phyloP scores from a whole-genome alignment of 306 rosid species.

The Astragalus membranaceus region DNA sequence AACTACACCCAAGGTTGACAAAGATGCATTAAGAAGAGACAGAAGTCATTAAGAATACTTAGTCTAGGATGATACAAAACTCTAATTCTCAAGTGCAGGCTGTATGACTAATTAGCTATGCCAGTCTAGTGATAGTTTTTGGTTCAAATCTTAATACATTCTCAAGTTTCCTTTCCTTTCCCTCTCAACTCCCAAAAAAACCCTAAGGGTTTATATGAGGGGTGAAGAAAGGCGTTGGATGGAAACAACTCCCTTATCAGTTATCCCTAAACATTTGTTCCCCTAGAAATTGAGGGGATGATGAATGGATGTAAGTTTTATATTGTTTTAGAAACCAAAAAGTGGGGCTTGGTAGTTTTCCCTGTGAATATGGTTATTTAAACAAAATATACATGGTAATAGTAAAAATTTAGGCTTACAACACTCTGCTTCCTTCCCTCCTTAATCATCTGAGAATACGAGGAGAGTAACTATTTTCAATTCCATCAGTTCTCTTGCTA shows the following conservation, averaged over 20 bases:
- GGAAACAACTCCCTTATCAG: background rate
- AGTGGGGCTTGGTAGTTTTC: background rate
- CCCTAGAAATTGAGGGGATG: background rate
- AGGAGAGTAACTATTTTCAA: background rate
- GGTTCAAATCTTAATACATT: background rate
- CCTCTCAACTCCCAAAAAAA: too few relatives aligned
- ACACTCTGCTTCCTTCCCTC: background rate
- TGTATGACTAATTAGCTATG: background rate
- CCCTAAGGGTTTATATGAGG: background rate
- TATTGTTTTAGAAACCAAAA: background rate
- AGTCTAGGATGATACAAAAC: background rate
- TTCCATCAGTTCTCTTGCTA: background rate
- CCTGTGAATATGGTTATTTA: background rate
- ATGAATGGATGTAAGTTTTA: background rate
- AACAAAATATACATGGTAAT: background rate
- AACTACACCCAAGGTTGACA: background rate
- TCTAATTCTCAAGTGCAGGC: background rate
- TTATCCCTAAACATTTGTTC: background rate
- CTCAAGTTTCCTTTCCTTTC: background rate
- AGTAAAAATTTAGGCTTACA: background rate
- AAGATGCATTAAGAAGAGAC: conserved; percentile 3
- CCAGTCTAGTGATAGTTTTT: background rate
- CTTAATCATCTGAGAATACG: background rate
- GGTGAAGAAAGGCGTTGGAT: background rate
- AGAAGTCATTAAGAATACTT: background rate